A percentile compares a stretch with the other conserved stretches of the same genome.
These are phyloP conservation scores for Ophiostoma ulmi DNA, from an alignment of 2,329 filamentous ascomycete species.

Conservation along the genomic window DNA sequence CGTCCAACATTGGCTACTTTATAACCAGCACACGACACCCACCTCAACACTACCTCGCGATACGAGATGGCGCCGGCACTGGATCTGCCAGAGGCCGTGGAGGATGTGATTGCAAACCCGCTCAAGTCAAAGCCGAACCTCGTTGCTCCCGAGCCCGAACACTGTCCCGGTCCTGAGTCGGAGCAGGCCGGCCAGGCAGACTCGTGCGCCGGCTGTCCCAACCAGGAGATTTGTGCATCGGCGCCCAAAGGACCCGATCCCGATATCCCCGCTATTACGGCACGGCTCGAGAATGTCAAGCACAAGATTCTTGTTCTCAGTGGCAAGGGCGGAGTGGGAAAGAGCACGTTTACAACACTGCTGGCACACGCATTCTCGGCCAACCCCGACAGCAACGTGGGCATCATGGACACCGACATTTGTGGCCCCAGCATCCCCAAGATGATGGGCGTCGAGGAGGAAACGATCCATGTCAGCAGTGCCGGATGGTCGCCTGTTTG, in stretches of 20 bases:
- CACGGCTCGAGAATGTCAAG: slow-evolving; percentile 71
- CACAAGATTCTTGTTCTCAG: slow-evolving; percentile 92
- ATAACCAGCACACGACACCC: not conserved
- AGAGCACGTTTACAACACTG: slow-evolving; percentile 39
- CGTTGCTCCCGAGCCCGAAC: slow-evolving; percentile 91
- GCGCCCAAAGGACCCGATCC: slow-evolving; percentile 94
- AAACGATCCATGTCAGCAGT: slow-evolving; percentile 86
- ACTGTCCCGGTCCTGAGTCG: slow-evolving; percentile 88
- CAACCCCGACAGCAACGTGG: slow-evolving; percentile 72
- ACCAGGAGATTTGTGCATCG: slow-evolving; percentile 90
- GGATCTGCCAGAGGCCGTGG: slow-evolving; percentile 61
- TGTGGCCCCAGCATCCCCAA: slow-evolving; percentile 95
- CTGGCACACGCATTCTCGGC: slow-evolving; percentile 78
- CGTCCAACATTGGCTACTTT: not conserved
- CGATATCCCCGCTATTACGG: slow-evolving; percentile 82
- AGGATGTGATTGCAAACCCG: slow-evolving; percentile 69
- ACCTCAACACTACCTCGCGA: not conserved
- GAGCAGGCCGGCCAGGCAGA: slow-evolving; percentile 65
- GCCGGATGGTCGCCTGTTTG: slow-evolving; percentile 93
- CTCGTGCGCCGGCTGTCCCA: slow-evolving; percentile 90
- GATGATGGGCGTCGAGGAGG: slow-evolving; percentile 95
- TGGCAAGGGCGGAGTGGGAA: slow-evolving; percentile 94
- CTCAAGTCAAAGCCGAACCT: slow-evolving; percentile 75
- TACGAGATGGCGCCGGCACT: slow-evolving; percentile 70
- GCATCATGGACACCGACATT: slow-evolving; percentile 97